phyloP scores from a whole-genome alignment of 208 protist genomes.

The Angomonas desouzai region DNA sequence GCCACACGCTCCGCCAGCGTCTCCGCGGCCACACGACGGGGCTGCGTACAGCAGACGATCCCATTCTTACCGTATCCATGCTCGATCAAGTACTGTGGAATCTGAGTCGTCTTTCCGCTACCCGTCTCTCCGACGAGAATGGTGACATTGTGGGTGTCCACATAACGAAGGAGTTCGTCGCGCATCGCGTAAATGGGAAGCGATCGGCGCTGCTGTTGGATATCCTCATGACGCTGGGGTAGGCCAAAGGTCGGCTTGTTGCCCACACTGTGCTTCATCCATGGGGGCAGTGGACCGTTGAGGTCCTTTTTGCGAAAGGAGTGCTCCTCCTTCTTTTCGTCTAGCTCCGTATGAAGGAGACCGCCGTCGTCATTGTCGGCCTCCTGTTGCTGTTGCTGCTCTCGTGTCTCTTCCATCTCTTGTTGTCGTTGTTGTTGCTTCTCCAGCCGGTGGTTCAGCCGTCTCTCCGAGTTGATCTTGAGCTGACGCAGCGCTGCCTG shows the following conservation, averaged over 20 bases:
- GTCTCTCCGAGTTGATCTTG: constrained; percentile 76
- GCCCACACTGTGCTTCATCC: constrained; percentile 79
- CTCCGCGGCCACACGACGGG: constrained; percentile 98
- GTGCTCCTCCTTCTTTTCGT: constrained; percentile 56
- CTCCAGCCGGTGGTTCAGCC: constrained; percentile 46
- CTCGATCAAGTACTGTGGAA: constrained; percentile 94
- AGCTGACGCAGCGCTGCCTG: constrained; percentile 65
- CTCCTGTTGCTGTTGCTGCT: constrained; percentile 28
- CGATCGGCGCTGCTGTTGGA: constrained; percentile 75
- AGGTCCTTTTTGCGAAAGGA: constrained; percentile 51
- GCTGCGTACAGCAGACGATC: constrained; percentile 96
- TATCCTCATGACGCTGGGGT: constrained; percentile 27
- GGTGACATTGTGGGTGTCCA: constrained; percentile 80
- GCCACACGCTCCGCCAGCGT: constrained; percentile 98
- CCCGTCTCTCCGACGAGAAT: constrained; percentile 95
- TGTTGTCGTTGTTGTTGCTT: constrained; percentile 31
- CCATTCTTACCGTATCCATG: constrained; percentile 73
- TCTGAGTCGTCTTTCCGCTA: constrained; percentile 97
- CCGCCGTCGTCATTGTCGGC: constrained; percentile 15
- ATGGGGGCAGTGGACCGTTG: constrained; percentile 63
- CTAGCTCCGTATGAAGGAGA: constrained; percentile 62
- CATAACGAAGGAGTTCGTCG: constrained; percentile 85
- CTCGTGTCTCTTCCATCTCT: constrained; percentile 6
- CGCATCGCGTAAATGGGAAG: constrained; percentile 95
- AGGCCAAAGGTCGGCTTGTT: constrained; percentile 65